A percentile compares a stretch with the other conserved stretches of the same genome.
phyloP scores from a whole-genome alignment of 1,284 basidiomycete species.

The Austroboletus niveus region DNA sequence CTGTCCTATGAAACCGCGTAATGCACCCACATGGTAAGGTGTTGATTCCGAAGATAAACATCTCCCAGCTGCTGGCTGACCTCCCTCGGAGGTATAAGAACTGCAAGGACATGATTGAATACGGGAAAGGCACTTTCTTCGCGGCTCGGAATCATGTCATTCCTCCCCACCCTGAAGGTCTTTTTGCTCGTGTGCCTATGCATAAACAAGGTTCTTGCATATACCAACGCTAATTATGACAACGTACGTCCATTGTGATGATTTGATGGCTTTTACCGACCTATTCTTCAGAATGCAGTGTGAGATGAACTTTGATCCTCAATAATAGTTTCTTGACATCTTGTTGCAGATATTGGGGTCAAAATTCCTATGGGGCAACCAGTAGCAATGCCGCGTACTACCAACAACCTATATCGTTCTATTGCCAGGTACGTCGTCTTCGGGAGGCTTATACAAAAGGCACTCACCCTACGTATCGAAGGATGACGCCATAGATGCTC shows the following conservation, averaged over 20 bases:
- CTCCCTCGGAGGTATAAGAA: conserved; percentile 24
- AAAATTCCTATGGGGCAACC: conserved; percentile 28
- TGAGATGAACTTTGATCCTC: conserved; percentile 29
- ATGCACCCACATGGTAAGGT: conserved; percentile 7
- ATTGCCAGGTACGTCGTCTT: conserved; percentile 21
- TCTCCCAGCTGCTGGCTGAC: neutral
- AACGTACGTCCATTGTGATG: conserved; percentile 43
- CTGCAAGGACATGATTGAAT: conserved; percentile 2
- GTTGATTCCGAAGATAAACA: conserved; percentile 1
- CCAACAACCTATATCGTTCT: conserved; percentile 28
- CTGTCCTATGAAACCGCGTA: conserved; percentile 5
- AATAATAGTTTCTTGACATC: conserved; percentile 8
- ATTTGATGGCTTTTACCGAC: neutral
- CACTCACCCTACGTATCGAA: conserved; percentile 40
- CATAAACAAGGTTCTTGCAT: conserved; percentile 35
- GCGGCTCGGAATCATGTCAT: conserved; percentile 15
- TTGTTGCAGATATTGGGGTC: conserved; percentile 27
- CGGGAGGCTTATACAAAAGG: conserved; percentile 24
- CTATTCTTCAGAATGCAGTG: conserved; percentile 46
- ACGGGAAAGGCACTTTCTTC: neutral
- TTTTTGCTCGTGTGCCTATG: conserved; percentile 10
- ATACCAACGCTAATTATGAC: conserved; percentile 57
- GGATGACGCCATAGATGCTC: conserved; percentile 33
- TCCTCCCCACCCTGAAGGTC: neutral
- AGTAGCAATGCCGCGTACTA: conserved; percentile 15